Conservation (phyloP, 257 asterid species). For the Jaltomata sinuosa region DNA sequence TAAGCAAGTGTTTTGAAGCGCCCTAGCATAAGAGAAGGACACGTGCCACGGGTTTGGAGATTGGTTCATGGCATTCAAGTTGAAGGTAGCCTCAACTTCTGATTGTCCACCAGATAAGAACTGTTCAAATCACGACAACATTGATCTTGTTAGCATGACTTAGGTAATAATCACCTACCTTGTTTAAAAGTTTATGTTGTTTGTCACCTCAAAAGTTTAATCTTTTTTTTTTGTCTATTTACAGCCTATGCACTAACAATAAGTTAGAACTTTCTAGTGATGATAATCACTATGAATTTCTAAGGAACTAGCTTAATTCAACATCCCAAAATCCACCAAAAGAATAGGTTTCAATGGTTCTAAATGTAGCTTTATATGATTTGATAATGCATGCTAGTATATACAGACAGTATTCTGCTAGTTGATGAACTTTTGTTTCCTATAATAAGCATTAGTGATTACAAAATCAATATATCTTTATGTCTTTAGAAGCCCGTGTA, state of each 20-base stretch:
- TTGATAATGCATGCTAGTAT: neutral
- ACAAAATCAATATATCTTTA: neutral
- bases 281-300: neutral
- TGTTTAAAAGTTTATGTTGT: neutral
- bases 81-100: slow-evolving; percentile 14
- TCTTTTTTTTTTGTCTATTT: neutral
- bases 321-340: neutral
- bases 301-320: neutral
- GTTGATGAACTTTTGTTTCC: neutral
- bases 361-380: neutral
- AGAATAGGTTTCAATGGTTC: neutral
- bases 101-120: slow-evolving; percentile 23
- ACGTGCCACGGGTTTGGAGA: slow-evolving; percentile 14
- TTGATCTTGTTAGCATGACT: neutral
- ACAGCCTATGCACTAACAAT: neutral
- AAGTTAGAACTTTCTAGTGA: neutral
- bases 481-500: neutral
- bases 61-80: slow-evolving; percentile 22
- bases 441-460: neutral
- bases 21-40: slow-evolving; percentile 18
- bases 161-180: neutral
- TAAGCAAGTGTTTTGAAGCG: slow-evolving; percentile 15
- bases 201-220: neutral
- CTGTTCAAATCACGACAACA: neutral
- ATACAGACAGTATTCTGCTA: neutral